Conservation (phyloP, 257 asterid genomes). For the Nicotiana otophora region DNA sequence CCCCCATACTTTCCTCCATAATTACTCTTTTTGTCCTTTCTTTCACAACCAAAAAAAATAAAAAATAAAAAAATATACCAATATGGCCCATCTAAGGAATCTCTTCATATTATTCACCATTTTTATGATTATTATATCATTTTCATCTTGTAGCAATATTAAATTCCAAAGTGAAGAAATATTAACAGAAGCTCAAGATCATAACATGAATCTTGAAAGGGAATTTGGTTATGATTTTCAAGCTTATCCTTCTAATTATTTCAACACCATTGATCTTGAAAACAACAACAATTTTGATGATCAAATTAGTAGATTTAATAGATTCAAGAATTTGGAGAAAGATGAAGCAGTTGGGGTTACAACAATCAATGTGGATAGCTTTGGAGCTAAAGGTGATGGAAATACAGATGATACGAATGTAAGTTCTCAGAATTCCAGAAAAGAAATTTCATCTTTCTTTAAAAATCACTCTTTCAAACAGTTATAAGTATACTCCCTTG, state of each 20-base stretch:
- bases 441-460: not conserved
- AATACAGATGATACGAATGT: slow-evolving; percentile 48
- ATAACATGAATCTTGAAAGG: not conserved
- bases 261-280: slow-evolving; percentile 5
- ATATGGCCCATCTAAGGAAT: not conserved
- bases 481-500: no score
- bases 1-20: slow-evolving; percentile 7
- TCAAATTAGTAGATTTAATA: slow-evolving; percentile 5
- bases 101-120: not conserved
- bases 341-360: slow-evolving; percentile 10
- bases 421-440: not conserved
- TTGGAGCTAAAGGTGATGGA: slow-evolving; percentile 70
- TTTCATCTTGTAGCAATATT: not conserved
- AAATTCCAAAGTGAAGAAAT: not conserved
- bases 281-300: slow-evolving; percentile 6
- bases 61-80: not conserved
- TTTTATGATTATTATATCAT: not conserved
- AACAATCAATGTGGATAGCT: slow-evolving; percentile 33
- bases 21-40: not conserved
- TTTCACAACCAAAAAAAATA: not conserved
- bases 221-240: slow-evolving; percentile 37
- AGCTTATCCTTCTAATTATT: slow-evolving; percentile 35
- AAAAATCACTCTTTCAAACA: not conserved
- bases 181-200: not conserved
- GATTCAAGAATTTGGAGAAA: slow-evolving; percentile 9